phyloP scores from a whole-genome alignment of 164 flowering plant species.

The Platanus orientalis region DNA sequence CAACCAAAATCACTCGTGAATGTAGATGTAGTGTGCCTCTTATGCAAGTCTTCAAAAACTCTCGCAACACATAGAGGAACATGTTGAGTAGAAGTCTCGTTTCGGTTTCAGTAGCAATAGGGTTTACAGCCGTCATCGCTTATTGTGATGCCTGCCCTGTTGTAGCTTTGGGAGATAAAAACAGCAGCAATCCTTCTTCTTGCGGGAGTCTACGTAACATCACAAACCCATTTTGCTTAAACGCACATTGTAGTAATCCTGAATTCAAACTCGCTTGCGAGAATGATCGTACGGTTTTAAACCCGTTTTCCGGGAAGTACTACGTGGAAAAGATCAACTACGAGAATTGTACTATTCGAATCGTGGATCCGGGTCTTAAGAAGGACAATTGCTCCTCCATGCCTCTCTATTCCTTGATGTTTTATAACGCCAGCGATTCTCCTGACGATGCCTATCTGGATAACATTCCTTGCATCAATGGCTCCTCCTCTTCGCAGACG shows the following conservation, averaged over 20 bases:
- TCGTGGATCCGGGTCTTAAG: slow-evolving; percentile 2
- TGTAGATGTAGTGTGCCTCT: too few species aligned
- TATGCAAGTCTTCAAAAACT: too few species aligned
- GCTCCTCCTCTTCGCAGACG: too few species aligned
- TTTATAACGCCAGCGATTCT: not conserved
- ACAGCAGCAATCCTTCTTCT: not conserved
- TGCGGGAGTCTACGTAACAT: slow-evolving; percentile 2
- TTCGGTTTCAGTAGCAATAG: too few species aligned
- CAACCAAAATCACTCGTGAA: too few species aligned
- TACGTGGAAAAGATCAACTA: slow-evolving; percentile 8
- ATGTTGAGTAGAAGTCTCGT: too few species aligned
- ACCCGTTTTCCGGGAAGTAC: not conserved
- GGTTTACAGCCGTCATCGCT: too few species aligned
- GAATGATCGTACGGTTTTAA: not conserved
- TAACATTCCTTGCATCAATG: too few species aligned
- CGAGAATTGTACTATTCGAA: not conserved
- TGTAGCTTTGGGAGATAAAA: too few species aligned
- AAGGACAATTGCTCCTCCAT: slow-evolving; percentile 2
- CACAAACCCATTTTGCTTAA: slow-evolving; percentile 6
- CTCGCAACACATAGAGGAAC: too few species aligned
- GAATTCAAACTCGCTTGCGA: slow-evolving; percentile 1
- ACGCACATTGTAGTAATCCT: not conserved
- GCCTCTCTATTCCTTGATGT: not conserved
- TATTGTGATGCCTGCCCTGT: too few species aligned
- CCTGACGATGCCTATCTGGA: too few species aligned